Percentiles rank a stretch among this genome's conserved stretches.
phyloP scores from a whole-genome alignment of 768 basidiomycete species.

The Tricholoma saponaceum region DNA sequence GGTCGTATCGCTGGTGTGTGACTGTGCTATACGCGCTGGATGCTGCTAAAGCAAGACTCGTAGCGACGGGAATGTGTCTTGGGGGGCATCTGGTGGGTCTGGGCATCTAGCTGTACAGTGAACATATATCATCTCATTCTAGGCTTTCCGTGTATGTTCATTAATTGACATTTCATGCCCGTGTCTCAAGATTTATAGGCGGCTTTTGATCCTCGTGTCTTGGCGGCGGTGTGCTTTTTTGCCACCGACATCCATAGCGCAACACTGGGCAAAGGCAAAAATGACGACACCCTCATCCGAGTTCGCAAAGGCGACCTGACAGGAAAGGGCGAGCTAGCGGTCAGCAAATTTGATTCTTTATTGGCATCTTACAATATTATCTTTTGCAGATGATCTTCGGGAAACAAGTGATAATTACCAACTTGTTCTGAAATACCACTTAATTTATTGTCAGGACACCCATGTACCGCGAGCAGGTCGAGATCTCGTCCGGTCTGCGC shows the following conservation, averaged over 20 bases:
- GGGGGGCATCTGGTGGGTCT: constrained; percentile 75
- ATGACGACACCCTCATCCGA: constrained; percentile 74
- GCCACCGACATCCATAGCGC: constrained; percentile 91
- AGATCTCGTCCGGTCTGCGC: constrained; percentile 73
- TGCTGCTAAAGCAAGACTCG: constrained; percentile 5
- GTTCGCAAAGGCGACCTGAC: constrained; percentile 73
- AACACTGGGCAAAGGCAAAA: constrained; percentile 79
- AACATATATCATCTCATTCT: not conserved
- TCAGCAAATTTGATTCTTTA: constrained; percentile 29
- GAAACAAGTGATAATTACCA: constrained; percentile 60
- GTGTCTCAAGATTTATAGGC: constrained; percentile 44
- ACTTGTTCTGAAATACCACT: not conserved
- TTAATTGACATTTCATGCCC: not conserved
- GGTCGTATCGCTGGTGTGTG: constrained; percentile 80
- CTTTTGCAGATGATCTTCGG: constrained; percentile 83
- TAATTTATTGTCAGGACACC: constrained; percentile 58
- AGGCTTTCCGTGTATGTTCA: constrained; percentile 38
- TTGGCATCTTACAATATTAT: not conserved
- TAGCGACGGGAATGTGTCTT: constrained; percentile 88
- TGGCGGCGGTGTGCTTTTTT: constrained; percentile 90
- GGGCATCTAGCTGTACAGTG: not conserved
- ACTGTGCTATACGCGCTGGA: not conserved
- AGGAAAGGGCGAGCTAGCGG: constrained; percentile 81
- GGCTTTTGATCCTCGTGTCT: constrained; percentile 81
- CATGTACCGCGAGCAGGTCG: constrained; percentile 88